Base-by-base conservation (phyloP, 2,329 filamentous ascomycete genomes). In the Nemania diffusa region DNA sequence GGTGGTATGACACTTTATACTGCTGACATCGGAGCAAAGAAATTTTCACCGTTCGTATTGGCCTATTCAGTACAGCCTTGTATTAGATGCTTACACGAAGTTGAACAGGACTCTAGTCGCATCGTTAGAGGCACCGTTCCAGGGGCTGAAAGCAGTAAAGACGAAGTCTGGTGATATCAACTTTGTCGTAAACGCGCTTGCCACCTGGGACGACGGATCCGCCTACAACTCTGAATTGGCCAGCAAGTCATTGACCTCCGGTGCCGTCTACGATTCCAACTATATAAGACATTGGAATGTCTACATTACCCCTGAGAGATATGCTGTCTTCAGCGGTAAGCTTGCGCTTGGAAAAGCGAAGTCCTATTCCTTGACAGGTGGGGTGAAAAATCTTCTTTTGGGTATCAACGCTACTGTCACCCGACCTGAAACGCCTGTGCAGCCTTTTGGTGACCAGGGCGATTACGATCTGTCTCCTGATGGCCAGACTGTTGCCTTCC, bases 381-480 rank as follows among this genome's bases (percentile, higher is more conserved):
- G 60, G 26, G 32, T 64, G 50, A 66, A 67, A 22, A 69, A 69
- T 29, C 59, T 69, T 13, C 63, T 69, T 11, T 48, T 53, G 26
- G 67, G 56, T 15, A 66, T 69, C 27, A 34, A 69, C 50, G 67
- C 59, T 24, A 32, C 53, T 1, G 62, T 69, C 13, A 69, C 67
- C 22, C 63, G 67, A n/a, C 67, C 67, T 0, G 67, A 69, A 51
- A 60, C 58, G 13, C 67, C 67, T 7, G 63, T 67, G 5, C 67
- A 69, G 29, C 67, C 67, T n/a, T 69, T 69, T 22, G 67, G 67
- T 2, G 63, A 66, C 42, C 40, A 55, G 9, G 63, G 67, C 0
- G 67, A 69, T 20, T 69, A 69, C 29, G 67, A 69, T 17, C 20
- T 69, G 7, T 69, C 67, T 5, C 67, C 67, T n/a, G 40, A 69